These are phyloP conservation scores for Aureobasidium sp. DNA, from an alignment of 2,329 filamentous ascomycete species.

Conservation along the genomic window DNA sequence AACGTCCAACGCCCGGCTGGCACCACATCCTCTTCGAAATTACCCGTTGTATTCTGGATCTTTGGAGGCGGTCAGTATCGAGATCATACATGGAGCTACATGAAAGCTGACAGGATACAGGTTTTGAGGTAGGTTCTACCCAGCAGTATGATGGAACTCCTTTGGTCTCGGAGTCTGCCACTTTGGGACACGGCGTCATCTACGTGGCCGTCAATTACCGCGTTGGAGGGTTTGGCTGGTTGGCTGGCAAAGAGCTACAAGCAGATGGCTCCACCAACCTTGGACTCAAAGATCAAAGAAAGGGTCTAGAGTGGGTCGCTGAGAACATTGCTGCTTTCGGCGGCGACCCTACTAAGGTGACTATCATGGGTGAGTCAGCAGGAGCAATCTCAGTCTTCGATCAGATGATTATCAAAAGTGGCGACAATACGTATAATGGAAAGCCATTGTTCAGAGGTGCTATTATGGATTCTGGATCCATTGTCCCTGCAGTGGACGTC, in stretches of 20 bases:
- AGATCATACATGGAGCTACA: background rate
- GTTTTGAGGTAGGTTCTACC: slow-evolving; percentile 33
- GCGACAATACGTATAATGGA: slow-evolving; percentile 66
- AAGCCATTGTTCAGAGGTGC: slow-evolving; percentile 65
- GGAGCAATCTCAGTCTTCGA: slow-evolving; percentile 61
- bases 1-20: slow-evolving; percentile 36
- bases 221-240: slow-evolving; percentile 29
- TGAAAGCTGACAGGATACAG: background rate
- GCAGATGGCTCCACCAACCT: slow-evolving; percentile 29
- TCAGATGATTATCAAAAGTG: slow-evolving; percentile 67
- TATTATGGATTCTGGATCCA: slow-evolving; percentile 68
- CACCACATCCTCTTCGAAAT: slow-evolving; percentile 29
- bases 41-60: slow-evolving; percentile 44
- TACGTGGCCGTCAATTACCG: slow-evolving; percentile 70
- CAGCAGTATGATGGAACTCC: slow-evolving; percentile 35
- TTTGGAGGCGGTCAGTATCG: slow-evolving; percentile 30
- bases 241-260: slow-evolving; percentile 26
- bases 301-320: slow-evolving; percentile 27
- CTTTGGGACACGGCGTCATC: slow-evolving; percentile 55
- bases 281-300: slow-evolving; percentile 26
- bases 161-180: slow-evolving; percentile 35
- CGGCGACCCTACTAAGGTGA: slow-evolving; percentile 69
- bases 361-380: slow-evolving; percentile 60
- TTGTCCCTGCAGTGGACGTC: slow-evolving; percentile 44
- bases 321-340: slow-evolving; percentile 58